Conservation (phyloP, 805 yeast genomes). For the Suhomyces faveliae region DNA sequence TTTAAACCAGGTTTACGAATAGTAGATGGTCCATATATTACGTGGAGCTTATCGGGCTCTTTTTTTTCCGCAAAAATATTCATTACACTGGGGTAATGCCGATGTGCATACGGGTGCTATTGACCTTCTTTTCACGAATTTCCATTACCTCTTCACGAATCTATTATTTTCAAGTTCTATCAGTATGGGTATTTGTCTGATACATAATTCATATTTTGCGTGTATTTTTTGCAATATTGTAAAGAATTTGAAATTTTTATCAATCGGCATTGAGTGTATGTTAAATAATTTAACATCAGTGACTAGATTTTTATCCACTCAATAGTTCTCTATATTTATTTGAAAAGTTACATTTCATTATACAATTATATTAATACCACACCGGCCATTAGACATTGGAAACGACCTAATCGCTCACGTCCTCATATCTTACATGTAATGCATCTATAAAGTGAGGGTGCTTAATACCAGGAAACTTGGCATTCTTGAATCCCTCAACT, state of each 20-base stretch:
- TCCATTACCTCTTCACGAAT: too few relatives aligned
- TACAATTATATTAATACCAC: background rate
- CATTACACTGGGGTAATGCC: background rate
- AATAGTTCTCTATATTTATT: too few relatives aligned
- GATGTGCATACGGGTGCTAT: background rate
- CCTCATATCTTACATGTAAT: constrained; percentile 60
- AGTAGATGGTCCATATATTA: background rate
- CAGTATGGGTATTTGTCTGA: too few relatives aligned
- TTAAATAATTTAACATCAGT: too few relatives aligned
- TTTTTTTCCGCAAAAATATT: background rate
- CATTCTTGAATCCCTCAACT: constrained; percentile 52
- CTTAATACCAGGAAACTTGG: constrained; percentile 70
- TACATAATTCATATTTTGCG: too few relatives aligned
- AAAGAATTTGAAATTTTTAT: background rate
- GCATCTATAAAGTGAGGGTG: constrained; percentile 78
- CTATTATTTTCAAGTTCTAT: too few relatives aligned
- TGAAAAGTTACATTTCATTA: background rate
- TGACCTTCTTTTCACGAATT: background rate
- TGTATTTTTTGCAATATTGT: background rate
- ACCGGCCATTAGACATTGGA: background rate
- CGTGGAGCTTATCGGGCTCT: too few relatives aligned
- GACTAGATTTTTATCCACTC: too few relatives aligned
- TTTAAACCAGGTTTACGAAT: background rate
- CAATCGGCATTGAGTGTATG: too few relatives aligned
- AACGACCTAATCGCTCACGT: constrained; percentile 4